Conservation (phyloP, 805 yeast genomes). For the Kregervanrija pseudodelftensis region DNA sequence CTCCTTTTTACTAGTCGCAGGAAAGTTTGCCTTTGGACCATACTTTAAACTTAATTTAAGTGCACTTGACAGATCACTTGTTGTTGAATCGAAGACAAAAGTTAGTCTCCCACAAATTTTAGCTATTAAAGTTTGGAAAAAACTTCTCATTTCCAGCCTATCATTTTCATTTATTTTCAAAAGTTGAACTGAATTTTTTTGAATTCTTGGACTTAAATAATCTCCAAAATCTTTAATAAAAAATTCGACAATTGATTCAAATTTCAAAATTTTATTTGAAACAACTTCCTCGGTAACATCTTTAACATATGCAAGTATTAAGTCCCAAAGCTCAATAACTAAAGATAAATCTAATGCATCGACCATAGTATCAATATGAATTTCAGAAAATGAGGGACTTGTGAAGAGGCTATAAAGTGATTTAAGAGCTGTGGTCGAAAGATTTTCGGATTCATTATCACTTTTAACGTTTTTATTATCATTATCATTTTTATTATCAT, state of each 20-base stretch:
- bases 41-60: slow-evolving; percentile 4
- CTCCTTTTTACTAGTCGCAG: slow-evolving; percentile 7
- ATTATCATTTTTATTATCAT: slow-evolving; percentile 2
- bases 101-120: slow-evolving; percentile 24
- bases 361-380: slow-evolving; percentile 24
- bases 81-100: slow-evolving; percentile 25
- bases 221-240: slow-evolving; percentile 38
- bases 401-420: slow-evolving; percentile 18
- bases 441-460: slow-evolving; percentile 9
- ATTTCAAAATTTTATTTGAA: slow-evolving; percentile 35
- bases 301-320: slow-evolving; percentile 34
- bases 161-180: slow-evolving; percentile 38
- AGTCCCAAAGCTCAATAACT: slow-evolving; percentile 54
- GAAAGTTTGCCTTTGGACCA: slow-evolving; percentile 4
- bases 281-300: slow-evolving; percentile 27
- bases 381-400: slow-evolving; percentile 14
- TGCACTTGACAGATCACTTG: slow-evolving; percentile 31
- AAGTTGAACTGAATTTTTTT: slow-evolving; percentile 17
- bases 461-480: slow-evolving; percentile 1
- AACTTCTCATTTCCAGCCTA: slow-evolving; percentile 30
- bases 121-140: slow-evolving; percentile 19
- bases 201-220: slow-evolving; percentile 19
- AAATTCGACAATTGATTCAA: slow-evolving; percentile 49
- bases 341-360: slow-evolving; percentile 41
- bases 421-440: slow-evolving; percentile 21